Conservation (phyloP, 169 alveolate genomes). For the Plasmodium billcollinsi region DNA sequence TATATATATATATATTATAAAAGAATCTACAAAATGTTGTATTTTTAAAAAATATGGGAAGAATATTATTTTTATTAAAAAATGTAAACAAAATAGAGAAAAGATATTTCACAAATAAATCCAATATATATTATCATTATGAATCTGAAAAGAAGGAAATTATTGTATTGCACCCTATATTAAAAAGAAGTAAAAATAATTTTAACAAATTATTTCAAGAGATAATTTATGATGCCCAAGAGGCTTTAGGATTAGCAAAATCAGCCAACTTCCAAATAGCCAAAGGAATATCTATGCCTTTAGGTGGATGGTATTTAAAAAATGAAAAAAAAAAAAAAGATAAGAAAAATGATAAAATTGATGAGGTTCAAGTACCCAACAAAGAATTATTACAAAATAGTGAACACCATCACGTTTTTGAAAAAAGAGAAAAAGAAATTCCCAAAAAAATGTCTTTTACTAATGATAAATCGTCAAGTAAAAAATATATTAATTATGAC, state of each 20-base stretch:
- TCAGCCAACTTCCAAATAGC: conserved; percentile 70
- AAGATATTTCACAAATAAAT: conserved; percentile 15
- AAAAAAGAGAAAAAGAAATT: background rate
- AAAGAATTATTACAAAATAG: background rate
- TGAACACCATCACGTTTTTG: background rate
- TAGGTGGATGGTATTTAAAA: conserved; percentile 61
- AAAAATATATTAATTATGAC: conserved; percentile 11
- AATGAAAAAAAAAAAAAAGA: conserved; percentile 1
- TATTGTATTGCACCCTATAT: conserved; percentile 64
- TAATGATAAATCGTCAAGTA: background rate
- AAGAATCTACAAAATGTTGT: too few species aligned
- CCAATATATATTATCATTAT: conserved; percentile 5
- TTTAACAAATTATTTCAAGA: conserved; percentile 30
- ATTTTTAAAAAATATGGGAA: too few species aligned
- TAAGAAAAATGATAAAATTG: background rate
- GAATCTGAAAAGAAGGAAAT: conserved; percentile 37
- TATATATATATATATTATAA: too few species aligned
- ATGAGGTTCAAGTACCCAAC: background rate
- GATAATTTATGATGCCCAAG: conserved; percentile 68
- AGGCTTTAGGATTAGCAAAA: conserved; percentile 73
- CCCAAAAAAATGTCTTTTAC: background rate
- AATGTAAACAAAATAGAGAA: conserved; percentile 2
- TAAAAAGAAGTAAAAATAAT: conserved; percentile 27
- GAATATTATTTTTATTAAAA: conserved; percentile 3
- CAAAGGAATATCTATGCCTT: conserved; percentile 73